Percentiles rank a stretch among this genome's conserved stretches.
phyloP scores from a whole-genome alignment of 2,329 filamentous ascomycete species.

The Beauveria pseudobassiana region DNA sequence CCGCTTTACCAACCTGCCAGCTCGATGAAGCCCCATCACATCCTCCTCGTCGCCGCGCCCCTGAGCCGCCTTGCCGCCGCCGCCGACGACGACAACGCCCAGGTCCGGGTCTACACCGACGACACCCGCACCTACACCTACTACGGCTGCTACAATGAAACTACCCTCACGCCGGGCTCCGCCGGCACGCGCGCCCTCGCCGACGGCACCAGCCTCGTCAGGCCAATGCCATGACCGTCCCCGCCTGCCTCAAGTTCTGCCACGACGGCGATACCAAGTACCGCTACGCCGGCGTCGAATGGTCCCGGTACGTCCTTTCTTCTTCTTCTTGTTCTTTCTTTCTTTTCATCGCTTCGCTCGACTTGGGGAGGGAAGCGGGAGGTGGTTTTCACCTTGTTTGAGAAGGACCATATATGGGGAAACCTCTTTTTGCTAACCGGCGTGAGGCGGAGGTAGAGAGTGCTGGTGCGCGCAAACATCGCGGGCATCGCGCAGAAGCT shows the following conservation, averaged over 20 bases:
- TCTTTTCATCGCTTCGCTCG: background rate
- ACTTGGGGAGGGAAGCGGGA: background rate
- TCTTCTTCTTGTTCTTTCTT: background rate
- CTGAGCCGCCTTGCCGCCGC: background rate
- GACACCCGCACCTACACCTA: slow-evolving; percentile 37
- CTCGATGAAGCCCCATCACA: background rate
- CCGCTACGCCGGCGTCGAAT: slow-evolving; percentile 48
- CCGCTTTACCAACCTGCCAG: background rate
- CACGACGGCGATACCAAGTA: slow-evolving; percentile 29
- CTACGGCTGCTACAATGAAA: slow-evolving; percentile 53
- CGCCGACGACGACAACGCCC: background rate
- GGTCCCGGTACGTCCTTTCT: slow-evolving; percentile 30
- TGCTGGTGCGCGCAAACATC: slow-evolving; percentile 53
- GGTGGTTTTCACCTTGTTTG: too few relatives aligned
- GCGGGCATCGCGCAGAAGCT: slow-evolving; percentile 38
- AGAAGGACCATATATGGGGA: background rate
- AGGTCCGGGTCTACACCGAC: slow-evolving; percentile 26
- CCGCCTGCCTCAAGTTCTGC: slow-evolving; percentile 45
- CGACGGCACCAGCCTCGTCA: slow-evolving; percentile 33
- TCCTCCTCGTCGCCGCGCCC: background rate
- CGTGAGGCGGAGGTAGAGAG: slow-evolving; percentile 31
- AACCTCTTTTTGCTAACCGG: background rate
- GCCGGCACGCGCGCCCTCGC: slow-evolving; percentile 39
- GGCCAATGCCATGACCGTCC: slow-evolving; percentile 43
- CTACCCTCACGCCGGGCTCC: slow-evolving; percentile 35